These are phyloP conservation scores for Rhynchosporium secalis DNA, from an alignment of 2,329 filamentous ascomycete genomes.

Conservation along the genomic window DNA sequence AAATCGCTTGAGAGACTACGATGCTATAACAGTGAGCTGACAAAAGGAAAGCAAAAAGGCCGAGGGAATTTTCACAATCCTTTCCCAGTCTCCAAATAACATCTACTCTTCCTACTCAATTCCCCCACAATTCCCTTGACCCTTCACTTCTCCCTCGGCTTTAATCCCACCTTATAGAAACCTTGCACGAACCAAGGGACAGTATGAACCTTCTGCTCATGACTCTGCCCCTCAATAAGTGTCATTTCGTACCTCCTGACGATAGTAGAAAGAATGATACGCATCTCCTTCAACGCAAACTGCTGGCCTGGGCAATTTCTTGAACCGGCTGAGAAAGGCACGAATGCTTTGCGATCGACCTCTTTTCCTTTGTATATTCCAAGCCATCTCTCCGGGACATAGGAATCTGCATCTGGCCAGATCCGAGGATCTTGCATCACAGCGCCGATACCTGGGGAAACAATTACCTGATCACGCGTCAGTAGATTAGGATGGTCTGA, in stretches of 20 bases:
- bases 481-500: background rate
- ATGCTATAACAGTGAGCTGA: no score
- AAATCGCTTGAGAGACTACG: no score
- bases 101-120: no score
- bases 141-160: slow-evolving; percentile 8
- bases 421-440: slow-evolving; percentile 22
- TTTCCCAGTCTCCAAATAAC: no score
- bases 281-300: slow-evolving; percentile 35
- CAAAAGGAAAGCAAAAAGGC: no score
- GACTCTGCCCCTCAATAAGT: slow-evolving; percentile 27
- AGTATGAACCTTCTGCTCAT: slow-evolving; percentile 28
- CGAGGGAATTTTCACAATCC: no score
- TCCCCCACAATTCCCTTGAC: background rate
- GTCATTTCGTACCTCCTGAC: slow-evolving; percentile 26
- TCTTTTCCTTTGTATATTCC: slow-evolving; percentile 22
- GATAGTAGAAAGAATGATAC: slow-evolving; percentile 28
- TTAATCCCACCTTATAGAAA: slow-evolving; percentile 28
- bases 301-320: slow-evolving; percentile 40
- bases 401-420: slow-evolving; percentile 27
- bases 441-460: slow-evolving; percentile 15
- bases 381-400: slow-evolving; percentile 31
- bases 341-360: slow-evolving; percentile 28
- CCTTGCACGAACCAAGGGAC: slow-evolving; percentile 30
- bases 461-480: slow-evolving; percentile 13
- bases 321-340: slow-evolving; percentile 37